A percentile compares a stretch with the other conserved stretches of the same genome.
Evolutionary conservation across 345 rosid genomes (phyloP).

Genomic region (Cardiospermum halicacabum): DNA sequence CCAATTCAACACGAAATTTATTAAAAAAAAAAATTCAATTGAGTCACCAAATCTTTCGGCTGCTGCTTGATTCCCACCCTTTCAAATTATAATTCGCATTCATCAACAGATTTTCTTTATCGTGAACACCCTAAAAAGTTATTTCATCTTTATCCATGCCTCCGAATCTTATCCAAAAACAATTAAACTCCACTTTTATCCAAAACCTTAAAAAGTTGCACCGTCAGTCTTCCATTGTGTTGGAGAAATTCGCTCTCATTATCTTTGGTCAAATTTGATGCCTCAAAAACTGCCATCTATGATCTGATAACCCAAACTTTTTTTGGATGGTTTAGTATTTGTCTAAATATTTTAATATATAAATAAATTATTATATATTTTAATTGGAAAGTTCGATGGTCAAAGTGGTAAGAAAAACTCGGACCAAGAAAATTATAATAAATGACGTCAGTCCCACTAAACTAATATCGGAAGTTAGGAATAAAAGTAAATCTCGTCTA

Average conservation of each 20-base stretch:
- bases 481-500: neutral
- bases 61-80: neutral
- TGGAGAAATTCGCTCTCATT: neutral
- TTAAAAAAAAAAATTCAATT: neutral
- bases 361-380: no score
- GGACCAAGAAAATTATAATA: no score
- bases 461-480: no score
- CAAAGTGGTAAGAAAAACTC: neutral
- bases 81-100: neutral
- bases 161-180: constrained; percentile 10
- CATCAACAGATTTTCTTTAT: neutral
- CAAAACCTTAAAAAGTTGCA: neutral
- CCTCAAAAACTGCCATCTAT: neutral
- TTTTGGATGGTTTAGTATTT: no score
- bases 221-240: constrained; percentile 4
- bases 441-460: no score
- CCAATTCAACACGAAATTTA: neutral
- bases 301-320: neutral
- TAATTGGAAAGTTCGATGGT: no score
- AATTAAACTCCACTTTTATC: neutral
- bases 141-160: neutral
- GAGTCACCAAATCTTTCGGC: neutral
- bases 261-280: constrained; percentile 23
- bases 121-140: neutral
- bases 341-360: no score